Base-by-base conservation (phyloP, 1,284 basidiomycete genomes). In the Pyrrhoderma lamaoense region DNA sequence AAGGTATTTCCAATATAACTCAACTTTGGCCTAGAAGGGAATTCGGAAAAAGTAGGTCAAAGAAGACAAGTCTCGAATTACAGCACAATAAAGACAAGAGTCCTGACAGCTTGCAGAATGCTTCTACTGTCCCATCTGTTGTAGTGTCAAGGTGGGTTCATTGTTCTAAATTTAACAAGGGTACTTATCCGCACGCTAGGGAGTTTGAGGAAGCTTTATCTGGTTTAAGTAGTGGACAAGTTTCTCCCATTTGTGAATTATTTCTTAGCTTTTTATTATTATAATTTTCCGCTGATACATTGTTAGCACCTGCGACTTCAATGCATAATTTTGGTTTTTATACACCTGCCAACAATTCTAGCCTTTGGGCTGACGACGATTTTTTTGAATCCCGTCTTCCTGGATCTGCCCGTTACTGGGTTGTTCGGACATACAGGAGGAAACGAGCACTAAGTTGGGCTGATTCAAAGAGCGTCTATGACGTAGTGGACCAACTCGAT, bases 141-240 rank as follows among this genome's bases (percentile, higher is more conserved):
- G 57, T 70, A 3, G 58, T 71, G 16, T 66, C 67, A 5, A 60
- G 64, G 70, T 70, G 58, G 19, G 60, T 5, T 5, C 27, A 31
- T 31, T 11, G 5, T 40, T 7, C 14, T 16, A 40, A 40, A 7
- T 7, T 5, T 16, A 7, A 40, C 38, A 8, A 22, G 21, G 8
- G 5, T 40, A 5, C 4, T 5, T 40, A 40, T 18, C 9, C 35
- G 16, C 9, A 40, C 5, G 7, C 21, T 40, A 71, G 66, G 49
- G 69, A 72, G 13, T 60, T 62, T 21, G 67, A 59, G 2, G 79
- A 80, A 82, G 11, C 80, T 81, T 19, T 62, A 78, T 14, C 64
- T 81, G 52, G 54, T n/a, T 45, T 49, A 3, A 86, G 84, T 61
- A 88, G 85, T 59, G 83, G 85, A 1, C 84, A 85, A 61, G 77